Evolutionary conservation across 73 alveolate species (phyloP).

Genomic region (Paramecium sexaurelia): DNA sequence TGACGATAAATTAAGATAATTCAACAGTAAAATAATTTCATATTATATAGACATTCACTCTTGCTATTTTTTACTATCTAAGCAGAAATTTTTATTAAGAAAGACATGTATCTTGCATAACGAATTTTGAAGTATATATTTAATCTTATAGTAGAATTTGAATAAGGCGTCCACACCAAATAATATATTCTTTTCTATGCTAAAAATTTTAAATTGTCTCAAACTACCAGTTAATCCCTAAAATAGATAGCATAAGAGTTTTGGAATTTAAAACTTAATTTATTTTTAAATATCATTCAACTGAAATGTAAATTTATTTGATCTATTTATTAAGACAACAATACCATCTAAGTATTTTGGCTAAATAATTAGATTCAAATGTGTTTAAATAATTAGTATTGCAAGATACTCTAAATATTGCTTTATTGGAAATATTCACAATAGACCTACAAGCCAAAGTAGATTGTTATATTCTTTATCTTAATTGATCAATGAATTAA

Average conservation of each 20-base stretch:
- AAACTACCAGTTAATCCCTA: not conserved
- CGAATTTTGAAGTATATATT: not conserved
- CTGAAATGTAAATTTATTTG: no score
- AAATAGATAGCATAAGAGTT: no score
- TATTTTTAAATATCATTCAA: no score
- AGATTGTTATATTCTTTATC: conserved; percentile 74
- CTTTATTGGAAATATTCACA: not conserved
- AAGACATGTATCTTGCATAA: not conserved
- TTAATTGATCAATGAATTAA: conserved; percentile 73
- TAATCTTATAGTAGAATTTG: not conserved
- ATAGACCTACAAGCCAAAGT: conserved; percentile 95
- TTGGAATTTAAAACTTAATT: no score
- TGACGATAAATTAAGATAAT: not conserved
- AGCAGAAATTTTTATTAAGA: conserved; percentile 39
- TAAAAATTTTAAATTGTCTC: not conserved
- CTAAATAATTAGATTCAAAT: not conserved
- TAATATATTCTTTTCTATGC: no score
- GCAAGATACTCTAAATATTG: conserved; percentile 16
- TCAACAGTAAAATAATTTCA: not conserved
- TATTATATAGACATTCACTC: not conserved
- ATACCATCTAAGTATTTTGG: conserved; percentile 34
- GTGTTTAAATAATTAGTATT: conserved; percentile 35
- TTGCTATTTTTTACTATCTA: conserved; percentile 29
- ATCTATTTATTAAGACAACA: conserved; percentile 2
- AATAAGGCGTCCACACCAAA: not conserved